Conservation (phyloP, 2,329 filamentous ascomycete species). For the Didymella glomerata region DNA sequence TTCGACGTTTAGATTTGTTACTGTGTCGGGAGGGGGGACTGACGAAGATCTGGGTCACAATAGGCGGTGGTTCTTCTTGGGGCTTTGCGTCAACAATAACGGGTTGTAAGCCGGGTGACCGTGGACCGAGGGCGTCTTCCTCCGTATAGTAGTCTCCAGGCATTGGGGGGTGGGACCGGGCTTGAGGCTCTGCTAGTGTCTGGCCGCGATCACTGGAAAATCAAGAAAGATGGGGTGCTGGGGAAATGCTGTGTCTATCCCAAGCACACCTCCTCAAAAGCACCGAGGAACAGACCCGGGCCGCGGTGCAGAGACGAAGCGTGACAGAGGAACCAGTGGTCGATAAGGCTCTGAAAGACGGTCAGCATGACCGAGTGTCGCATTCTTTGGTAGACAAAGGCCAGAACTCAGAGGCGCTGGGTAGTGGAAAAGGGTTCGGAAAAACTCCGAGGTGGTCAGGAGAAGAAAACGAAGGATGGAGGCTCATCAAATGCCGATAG, state of each 20-base stretch:
- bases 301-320: slow-evolving; percentile 30
- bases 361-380: slow-evolving; percentile 40
- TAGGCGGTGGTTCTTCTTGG: slow-evolving; percentile 61
- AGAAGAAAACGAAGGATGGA: slow-evolving; percentile 19
- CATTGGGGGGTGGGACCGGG: slow-evolving; percentile 40
- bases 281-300: slow-evolving; percentile 27
- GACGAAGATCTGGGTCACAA: slow-evolving; percentile 43
- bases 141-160: slow-evolving; percentile 58
- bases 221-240: background rate
- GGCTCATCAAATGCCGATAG: slow-evolving; percentile 23
- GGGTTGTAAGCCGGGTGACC: slow-evolving; percentile 54
- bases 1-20: slow-evolving; percentile 59
- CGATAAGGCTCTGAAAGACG: slow-evolving; percentile 33
- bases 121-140: slow-evolving; percentile 56
- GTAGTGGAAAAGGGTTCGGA: slow-evolving; percentile 18
- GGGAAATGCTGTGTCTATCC: slow-evolving; percentile 24
- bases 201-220: slow-evolving; percentile 7
- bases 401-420: slow-evolving; percentile 10
- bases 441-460: slow-evolving; percentile 17
- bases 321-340: slow-evolving; percentile 34
- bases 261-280: slow-evolving; percentile 34
- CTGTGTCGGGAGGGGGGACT: slow-evolving; percentile 58
- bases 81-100: slow-evolving; percentile 57
- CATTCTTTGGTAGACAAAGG: slow-evolving; percentile 25
- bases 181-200: slow-evolving; percentile 23